Evolutionary conservation across 345 rosid species (phyloP).

Genomic region (Populus simonii): DNA sequence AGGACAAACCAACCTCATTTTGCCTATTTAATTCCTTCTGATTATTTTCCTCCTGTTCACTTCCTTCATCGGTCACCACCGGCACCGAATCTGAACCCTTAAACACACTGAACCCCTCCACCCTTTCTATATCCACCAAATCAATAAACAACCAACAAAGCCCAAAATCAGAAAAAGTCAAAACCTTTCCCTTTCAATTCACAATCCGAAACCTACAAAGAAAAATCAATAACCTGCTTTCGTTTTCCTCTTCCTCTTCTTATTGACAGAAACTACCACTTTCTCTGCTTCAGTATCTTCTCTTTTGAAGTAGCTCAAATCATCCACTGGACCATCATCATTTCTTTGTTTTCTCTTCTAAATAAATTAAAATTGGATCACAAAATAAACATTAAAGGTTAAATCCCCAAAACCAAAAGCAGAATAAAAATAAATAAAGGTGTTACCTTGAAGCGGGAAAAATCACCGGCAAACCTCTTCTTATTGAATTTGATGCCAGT

Average conservation of each 20-base stretch:
- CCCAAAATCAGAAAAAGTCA: neutral
- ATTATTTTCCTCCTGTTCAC: slow-evolving; percentile 23
- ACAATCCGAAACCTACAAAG: neutral
- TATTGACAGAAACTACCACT: slow-evolving; percentile 22
- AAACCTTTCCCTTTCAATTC: neutral
- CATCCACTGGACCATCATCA: slow-evolving; percentile 19
- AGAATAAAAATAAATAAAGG: neutral
- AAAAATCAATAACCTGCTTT: slow-evolving; percentile 13
- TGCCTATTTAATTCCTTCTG: slow-evolving; percentile 52
- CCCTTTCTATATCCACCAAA: slow-evolving; percentile 35
- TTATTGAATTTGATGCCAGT: slow-evolving; percentile 64
- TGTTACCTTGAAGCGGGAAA: slow-evolving; percentile 59
- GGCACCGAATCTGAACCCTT: slow-evolving; percentile 42
- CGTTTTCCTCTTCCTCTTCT: slow-evolving; percentile 59
- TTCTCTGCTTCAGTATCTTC: slow-evolving; percentile 33
- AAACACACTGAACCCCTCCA: slow-evolving; percentile 81
- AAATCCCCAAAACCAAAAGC: neutral
- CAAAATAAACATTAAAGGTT: neutral
- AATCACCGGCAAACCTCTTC: slow-evolving; percentile 60
- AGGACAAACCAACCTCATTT: slow-evolving; percentile 52
- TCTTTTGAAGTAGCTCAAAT: slow-evolving; percentile 35
- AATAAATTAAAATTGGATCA: neutral
- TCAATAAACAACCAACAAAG: neutral
- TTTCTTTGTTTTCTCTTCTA: slow-evolving; percentile 43
- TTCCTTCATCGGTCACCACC: slow-evolving; percentile 19